Percentiles rank a stretch among this genome's conserved stretches.
Conservation (phyloP, 768 basidiomycete genomes). For the Amanita pallidorosea region DNA sequence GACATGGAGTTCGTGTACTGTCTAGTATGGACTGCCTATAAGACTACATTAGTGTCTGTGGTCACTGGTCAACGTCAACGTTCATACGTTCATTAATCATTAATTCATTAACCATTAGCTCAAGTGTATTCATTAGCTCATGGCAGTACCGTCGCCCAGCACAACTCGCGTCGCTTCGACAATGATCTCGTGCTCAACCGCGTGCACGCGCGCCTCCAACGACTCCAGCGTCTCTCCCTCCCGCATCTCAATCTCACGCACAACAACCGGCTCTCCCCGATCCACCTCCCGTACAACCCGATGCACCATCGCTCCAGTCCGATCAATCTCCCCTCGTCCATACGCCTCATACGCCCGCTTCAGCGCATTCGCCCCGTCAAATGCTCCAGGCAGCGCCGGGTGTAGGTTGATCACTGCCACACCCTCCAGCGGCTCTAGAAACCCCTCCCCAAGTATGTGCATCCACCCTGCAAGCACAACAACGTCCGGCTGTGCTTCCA, state of each 20-base stretch:
- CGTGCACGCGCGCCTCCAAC: constrained; percentile 72
- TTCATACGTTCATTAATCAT: no score
- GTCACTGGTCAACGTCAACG: no score
- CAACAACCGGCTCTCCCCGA: constrained; percentile 78
- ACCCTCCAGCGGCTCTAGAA: constrained; percentile 55
- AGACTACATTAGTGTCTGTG: no score
- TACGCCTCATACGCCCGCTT: constrained; percentile 86
- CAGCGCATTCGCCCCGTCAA: constrained; percentile 91
- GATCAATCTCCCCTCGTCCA: constrained; percentile 65
- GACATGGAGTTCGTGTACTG: no score
- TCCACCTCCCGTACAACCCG: constrained; percentile 90
- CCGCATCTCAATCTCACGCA: constrained; percentile 64
- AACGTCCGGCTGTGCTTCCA: constrained; percentile 61
- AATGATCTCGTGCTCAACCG: constrained; percentile 82
- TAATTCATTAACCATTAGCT: no score
- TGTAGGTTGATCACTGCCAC: constrained; percentile 93
- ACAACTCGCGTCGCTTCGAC: constrained; percentile 74
- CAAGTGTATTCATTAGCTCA: no score
- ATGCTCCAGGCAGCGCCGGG: constrained; percentile 92
- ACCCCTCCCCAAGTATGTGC: constrained; percentile 84
- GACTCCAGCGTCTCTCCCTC: constrained; percentile 62
- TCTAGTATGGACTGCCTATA: no score
- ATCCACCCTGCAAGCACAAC: constrained; percentile 98
- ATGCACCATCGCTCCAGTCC: constrained; percentile 89
- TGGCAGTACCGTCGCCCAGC: constrained; percentile 45